Conservation (phyloP, 129 eudicot species). For the Arctium minus region DNA sequence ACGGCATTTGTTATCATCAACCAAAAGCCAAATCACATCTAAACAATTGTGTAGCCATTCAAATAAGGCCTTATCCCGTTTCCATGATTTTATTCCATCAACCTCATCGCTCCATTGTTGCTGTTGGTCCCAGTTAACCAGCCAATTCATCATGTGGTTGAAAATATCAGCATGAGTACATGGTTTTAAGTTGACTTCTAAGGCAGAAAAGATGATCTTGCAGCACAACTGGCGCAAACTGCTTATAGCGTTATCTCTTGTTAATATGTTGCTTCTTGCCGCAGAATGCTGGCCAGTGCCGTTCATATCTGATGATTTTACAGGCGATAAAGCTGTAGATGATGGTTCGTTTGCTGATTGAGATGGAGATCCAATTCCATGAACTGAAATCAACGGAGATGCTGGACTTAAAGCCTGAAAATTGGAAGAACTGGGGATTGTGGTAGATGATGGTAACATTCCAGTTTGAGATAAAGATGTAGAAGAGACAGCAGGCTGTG, state of each 20-base stretch:
- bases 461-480: conserved; percentile 73
- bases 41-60: conserved; percentile 91
- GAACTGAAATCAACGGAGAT: conserved; percentile 83
- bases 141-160: conserved; percentile 85
- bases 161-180: conserved; percentile 83
- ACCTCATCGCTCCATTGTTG: conserved; percentile 72
- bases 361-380: conserved; percentile 90
- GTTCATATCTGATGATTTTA: conserved; percentile 59
- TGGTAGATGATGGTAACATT: conserved; percentile 48
- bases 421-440: conserved; percentile 52
- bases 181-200: conserved; percentile 79
- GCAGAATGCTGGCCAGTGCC: conserved; percentile 42
- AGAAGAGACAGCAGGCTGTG: conserved; percentile 49
- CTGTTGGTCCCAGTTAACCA: conserved; percentile 89
- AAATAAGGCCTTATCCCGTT: conserved; percentile 69
- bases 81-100: conserved; percentile 62
- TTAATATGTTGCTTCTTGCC: conserved; percentile 34
- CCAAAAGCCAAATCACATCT: conserved; percentile 93
- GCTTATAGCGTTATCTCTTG: conserved; percentile 75
- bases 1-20: conserved; percentile 84
- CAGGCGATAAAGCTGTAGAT: conserved; percentile 56
- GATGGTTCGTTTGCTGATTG: conserved; percentile 84
- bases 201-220: conserved; percentile 74
- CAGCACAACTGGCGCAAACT: conserved; percentile 89
- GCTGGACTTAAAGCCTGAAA: conserved; percentile 84